These are phyloP conservation scores for Corniculantispora saksenae DNA, from an alignment of 2,329 filamentous ascomycete genomes.

Conservation along the genomic window DNA sequence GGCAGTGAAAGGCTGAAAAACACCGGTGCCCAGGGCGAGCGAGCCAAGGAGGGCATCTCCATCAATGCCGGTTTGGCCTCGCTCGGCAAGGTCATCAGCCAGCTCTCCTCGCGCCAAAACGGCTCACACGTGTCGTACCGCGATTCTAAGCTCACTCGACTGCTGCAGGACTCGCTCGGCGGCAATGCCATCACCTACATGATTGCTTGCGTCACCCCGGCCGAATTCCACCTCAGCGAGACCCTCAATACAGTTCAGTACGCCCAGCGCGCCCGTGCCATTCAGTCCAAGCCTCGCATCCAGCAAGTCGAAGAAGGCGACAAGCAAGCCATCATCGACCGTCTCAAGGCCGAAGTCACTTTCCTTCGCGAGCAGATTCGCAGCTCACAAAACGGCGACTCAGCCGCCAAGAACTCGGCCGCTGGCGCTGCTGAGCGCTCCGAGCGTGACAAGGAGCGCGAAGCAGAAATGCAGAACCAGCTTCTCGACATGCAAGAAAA, in stretches of 20 bases:
- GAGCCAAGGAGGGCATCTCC: conserved; percentile 93
- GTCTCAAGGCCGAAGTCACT: conserved; percentile 88
- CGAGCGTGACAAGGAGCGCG: conserved; percentile 80
- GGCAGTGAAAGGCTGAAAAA: conserved; percentile 97
- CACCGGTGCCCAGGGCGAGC: conserved; percentile 90
- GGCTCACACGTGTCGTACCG: conserved; percentile 95
- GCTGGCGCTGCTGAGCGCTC: conserved; percentile 65
- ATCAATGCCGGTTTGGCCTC: conserved; percentile 96
- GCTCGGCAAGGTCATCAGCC: conserved; percentile 96
- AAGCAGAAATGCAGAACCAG: conserved; percentile 90
- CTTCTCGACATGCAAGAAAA: conserved; percentile 91
- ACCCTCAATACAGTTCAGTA: conserved; percentile 98
- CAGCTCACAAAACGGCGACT: conserved; percentile 62
- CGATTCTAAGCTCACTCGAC: conserved; percentile 92
- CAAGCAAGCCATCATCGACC: conserved; percentile 90
- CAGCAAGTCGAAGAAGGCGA: conserved; percentile 92
- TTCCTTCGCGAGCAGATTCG: conserved; percentile 94
- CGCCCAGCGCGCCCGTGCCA: conserved; percentile 90
- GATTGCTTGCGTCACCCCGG: conserved; percentile 97
- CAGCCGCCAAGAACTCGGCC: conserved; percentile 54
- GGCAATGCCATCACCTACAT: conserved; percentile 99
- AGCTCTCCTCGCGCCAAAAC: conserved; percentile 84
- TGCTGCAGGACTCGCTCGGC: conserved; percentile 93
- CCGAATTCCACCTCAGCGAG: conserved; percentile 96
- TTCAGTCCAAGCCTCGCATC: conserved; percentile 96